phyloP scores from a whole-genome alignment of 2,329 filamentous ascomycete genomes.

The Periconia digitata region DNA sequence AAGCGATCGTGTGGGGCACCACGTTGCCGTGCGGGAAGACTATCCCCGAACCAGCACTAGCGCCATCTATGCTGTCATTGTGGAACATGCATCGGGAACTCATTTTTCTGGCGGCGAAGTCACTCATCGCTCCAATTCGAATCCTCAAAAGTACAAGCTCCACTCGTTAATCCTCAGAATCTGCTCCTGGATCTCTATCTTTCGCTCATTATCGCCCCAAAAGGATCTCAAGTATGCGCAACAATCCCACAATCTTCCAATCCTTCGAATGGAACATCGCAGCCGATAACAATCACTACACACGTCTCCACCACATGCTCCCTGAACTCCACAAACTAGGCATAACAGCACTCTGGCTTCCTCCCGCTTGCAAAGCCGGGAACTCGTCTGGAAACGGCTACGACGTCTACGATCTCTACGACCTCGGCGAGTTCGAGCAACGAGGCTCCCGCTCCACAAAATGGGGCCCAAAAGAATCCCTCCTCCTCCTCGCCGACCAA shows the following conservation, averaged over 20 bases:
- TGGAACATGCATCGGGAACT: background rate
- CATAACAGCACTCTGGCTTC: constrained; percentile 1
- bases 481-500: background rate
- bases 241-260: constrained; percentile 5
- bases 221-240: background rate
- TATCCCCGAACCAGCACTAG: no score
- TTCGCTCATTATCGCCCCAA: no score
- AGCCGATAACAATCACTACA: background rate
- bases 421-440: constrained; percentile 2
- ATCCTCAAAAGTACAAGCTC: background rate
- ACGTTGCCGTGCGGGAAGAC: no score
- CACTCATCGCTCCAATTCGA: background rate
- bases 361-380: constrained; percentile 2
- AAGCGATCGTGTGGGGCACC: no score
- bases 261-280: constrained; percentile 2
- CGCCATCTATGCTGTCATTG: background rate
- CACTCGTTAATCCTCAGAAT: background rate
- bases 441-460: constrained; percentile 1
- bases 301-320: background rate
- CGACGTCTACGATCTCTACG: constrained; percentile 5
- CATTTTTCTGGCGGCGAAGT: background rate
- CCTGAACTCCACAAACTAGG: background rate
- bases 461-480: constrained; percentile 3
- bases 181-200: no score
- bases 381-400: constrained; percentile 3